Conservation (phyloP, 192 early-diverging fungal species). For the Coemansia guatemalensis region DNA sequence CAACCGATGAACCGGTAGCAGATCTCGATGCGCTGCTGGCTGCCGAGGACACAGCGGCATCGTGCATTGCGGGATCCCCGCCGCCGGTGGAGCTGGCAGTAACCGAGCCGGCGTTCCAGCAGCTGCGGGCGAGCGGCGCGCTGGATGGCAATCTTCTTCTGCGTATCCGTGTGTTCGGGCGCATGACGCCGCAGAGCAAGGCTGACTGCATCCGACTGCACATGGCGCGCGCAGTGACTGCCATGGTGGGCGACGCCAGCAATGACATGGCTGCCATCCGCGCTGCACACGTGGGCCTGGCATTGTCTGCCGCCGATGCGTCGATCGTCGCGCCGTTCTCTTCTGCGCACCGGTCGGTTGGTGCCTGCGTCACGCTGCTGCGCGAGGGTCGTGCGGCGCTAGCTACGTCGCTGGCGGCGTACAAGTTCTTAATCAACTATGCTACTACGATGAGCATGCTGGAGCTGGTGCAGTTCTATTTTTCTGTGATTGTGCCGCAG, state of each 20-base stretch:
- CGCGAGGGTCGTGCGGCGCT: constrained; percentile 72
- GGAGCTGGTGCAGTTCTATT: constrained; percentile 72
- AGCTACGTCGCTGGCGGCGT: constrained; percentile 73
- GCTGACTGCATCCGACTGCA: constrained; percentile 69
- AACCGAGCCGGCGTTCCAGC: constrained; percentile 67
- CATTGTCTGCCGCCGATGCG: constrained; percentile 76
- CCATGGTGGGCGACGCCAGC: constrained; percentile 88
- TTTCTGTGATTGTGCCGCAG: constrained; percentile 69
- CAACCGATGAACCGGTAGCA: constrained; percentile 49
- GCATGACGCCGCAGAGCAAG: constrained; percentile 81
- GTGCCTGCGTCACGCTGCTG: constrained; percentile 71
- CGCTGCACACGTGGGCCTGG: constrained; percentile 78
- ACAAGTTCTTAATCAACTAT: constrained; percentile 77
- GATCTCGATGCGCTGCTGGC: constrained; percentile 31
- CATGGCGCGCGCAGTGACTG: constrained; percentile 77
- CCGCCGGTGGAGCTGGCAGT: constrained; percentile 65
- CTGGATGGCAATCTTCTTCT: constrained; percentile 59
- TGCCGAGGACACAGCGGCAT: constrained; percentile 7
- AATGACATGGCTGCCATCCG: constrained; percentile 84
- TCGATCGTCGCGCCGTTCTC: constrained; percentile 87
- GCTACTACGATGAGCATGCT: constrained; percentile 70
- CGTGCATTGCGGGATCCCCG: constrained; percentile 1
- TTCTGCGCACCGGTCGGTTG: constrained; percentile 59
- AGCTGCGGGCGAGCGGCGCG: constrained; percentile 34
- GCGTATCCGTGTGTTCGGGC: constrained; percentile 73